A percentile compares a stretch with the other conserved stretches of the same genome.
Conservation (phyloP, 257 asterid genomes). For the Prunella vulgaris region DNA sequence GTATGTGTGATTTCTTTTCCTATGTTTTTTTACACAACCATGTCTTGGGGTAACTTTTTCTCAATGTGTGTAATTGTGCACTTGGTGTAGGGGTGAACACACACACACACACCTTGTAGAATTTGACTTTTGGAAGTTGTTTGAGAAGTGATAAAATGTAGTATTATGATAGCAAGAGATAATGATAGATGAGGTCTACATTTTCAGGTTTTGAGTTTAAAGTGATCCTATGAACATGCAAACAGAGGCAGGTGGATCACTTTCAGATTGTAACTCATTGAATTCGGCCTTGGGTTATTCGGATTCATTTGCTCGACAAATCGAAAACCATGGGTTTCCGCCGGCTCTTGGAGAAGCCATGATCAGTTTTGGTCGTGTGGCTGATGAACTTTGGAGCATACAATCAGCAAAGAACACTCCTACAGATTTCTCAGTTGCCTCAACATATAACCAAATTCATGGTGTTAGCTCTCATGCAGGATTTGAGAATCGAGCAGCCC, state of each 20-base stretch:
- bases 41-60: no score
- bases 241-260: constrained; percentile 28
- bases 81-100: neutral
- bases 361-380: constrained; percentile 17
- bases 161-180: neutral
- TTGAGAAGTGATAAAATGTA: neutral
- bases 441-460: constrained; percentile 25
- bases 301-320: constrained; percentile 20
- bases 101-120: neutral
- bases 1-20: neutral
- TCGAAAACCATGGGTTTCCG: constrained; percentile 36
- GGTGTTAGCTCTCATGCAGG: constrained; percentile 19
- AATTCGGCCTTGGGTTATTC: constrained; percentile 24
- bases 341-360: constrained; percentile 31
- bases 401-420: constrained; percentile 22
- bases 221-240: constrained; percentile 22
- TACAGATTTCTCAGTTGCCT: constrained; percentile 17
- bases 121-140: neutral
- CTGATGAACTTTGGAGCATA: constrained; percentile 22
- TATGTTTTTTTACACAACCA: neutral
- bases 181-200: neutral
- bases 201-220: constrained; percentile 11
- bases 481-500: neutral
- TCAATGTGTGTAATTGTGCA: neutral
- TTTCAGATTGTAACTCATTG: constrained; percentile 31